These are phyloP conservation scores for Amniculicola lignicola DNA, from an alignment of 495 filamentous ascomycete species.

Conservation along the genomic window DNA sequence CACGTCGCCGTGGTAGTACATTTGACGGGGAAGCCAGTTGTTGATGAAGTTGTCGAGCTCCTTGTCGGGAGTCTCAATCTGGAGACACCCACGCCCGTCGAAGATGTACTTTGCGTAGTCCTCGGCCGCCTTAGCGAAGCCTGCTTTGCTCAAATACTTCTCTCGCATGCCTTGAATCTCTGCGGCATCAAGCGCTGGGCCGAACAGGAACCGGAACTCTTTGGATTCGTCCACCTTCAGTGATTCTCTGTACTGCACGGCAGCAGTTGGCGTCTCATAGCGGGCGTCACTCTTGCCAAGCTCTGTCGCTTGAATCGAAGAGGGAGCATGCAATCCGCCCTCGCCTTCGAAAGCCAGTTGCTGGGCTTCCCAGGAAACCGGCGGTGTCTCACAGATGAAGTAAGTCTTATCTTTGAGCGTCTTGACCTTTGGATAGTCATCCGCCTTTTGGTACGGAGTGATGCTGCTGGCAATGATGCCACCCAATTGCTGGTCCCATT, in stretches of 20 bases:
- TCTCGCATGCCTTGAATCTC: slow-evolving; percentile 49
- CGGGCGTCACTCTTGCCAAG: slow-evolving; percentile 49
- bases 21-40: slow-evolving; percentile 57
- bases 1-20: slow-evolving; percentile 57
- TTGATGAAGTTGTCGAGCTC: slow-evolving; percentile 58
- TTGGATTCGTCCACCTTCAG: slow-evolving; percentile 43
- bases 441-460: slow-evolving; percentile 55
- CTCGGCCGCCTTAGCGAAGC: slow-evolving; percentile 44
- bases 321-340: slow-evolving; percentile 53
- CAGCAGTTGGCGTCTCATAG: slow-evolving; percentile 55
- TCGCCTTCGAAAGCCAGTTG: slow-evolving; percentile 56
- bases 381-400: slow-evolving; percentile 52
- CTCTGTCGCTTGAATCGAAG: slow-evolving; percentile 40
- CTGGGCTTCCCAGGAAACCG: slow-evolving; percentile 51
- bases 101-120: slow-evolving; percentile 52
- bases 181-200: slow-evolving; percentile 51
- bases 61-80: slow-evolving; percentile 54
- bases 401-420: slow-evolving; percentile 56
- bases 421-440: slow-evolving; percentile 58
- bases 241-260: slow-evolving; percentile 50
- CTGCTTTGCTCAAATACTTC: slow-evolving; percentile 51
- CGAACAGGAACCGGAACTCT: slow-evolving; percentile 55
- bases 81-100: slow-evolving; percentile 49
- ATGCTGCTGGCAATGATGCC: slow-evolving; percentile 51
- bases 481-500: slow-evolving; percentile 48